Evolutionary conservation across 1,284 basidiomycete genomes (phyloP).

Genomic region (Puccinia triticina): DNA sequence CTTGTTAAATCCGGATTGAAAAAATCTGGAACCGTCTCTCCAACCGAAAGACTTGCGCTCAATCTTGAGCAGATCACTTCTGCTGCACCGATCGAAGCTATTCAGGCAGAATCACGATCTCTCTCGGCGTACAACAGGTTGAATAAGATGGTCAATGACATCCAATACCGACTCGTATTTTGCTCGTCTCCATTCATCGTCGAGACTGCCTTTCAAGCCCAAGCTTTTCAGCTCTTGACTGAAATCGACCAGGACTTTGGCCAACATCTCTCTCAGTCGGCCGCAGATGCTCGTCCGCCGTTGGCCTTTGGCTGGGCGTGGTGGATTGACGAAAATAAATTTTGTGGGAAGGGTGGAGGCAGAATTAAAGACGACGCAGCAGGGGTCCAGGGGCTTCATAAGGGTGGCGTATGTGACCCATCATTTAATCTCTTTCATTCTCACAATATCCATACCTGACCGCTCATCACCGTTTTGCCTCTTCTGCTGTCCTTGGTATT

Average conservation of each 20-base stretch:
- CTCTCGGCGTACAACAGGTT: constrained; percentile 39
- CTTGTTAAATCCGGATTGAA: constrained; percentile 33
- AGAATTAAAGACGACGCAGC: background rate
- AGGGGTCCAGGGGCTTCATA: background rate
- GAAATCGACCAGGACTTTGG: background rate
- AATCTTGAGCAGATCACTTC: background rate
- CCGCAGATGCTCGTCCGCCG: background rate
- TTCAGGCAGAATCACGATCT: constrained; percentile 25
- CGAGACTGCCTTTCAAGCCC: constrained; percentile 4
- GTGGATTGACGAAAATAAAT: constrained; percentile 28
- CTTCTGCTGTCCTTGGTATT: background rate
- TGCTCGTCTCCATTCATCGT: background rate
- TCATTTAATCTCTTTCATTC: background rate
- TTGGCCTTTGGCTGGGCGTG: constrained; percentile 39
- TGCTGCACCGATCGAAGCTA: background rate
- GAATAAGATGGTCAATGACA: constrained; percentile 28
- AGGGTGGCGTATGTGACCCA: background rate
- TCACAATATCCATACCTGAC: background rate
- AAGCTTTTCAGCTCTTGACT: constrained; percentile 29
- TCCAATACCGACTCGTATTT: constrained; percentile 33
- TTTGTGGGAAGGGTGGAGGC: constrained; percentile 1
- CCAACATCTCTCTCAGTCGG: constrained; percentile 10
- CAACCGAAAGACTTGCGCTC: background rate
- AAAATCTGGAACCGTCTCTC: background rate
- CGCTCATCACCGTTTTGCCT: background rate